Evolutionary conservation across 2,329 filamentous ascomycete genomes (phyloP).

Genomic region (Hypoxylon sp.): DNA sequence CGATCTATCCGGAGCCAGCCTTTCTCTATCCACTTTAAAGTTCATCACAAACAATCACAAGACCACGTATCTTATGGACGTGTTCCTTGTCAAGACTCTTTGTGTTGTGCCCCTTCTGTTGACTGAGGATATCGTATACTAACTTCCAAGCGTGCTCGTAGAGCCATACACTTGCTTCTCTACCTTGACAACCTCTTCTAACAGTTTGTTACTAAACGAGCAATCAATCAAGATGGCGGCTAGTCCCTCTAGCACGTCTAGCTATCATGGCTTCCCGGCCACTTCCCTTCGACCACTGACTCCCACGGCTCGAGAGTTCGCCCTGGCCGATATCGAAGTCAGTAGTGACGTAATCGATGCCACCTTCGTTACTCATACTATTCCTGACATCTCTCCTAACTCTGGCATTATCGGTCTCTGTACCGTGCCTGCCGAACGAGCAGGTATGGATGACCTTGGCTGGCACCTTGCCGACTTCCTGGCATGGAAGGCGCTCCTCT

Average conservation of each 20-base stretch:
- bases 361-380: slow-evolving; percentile 44
- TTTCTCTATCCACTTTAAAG: not conserved
- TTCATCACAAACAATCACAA: not conserved
- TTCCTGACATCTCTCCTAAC: slow-evolving; percentile 44
- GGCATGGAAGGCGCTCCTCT: slow-evolving; percentile 51
- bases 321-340: not conserved
- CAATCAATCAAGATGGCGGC: not conserved
- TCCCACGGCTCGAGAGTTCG: slow-evolving; percentile 26
- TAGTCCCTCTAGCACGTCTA: not conserved
- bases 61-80: not conserved
- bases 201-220: not conserved
- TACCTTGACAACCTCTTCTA: not conserved
- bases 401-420: slow-evolving; percentile 50
- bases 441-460: slow-evolving; percentile 49
- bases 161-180: not conserved
- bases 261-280: not conserved
- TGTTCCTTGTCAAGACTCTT: not conserved
- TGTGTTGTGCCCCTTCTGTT: not conserved
- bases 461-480: slow-evolving; percentile 53
- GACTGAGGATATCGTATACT: not conserved
- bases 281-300: slow-evolving; percentile 1
- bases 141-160: not conserved
- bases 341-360: slow-evolving; percentile 34
- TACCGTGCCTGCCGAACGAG: slow-evolving; percentile 46
- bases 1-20: not conserved